Conservation (phyloP, 768 basidiomycete genomes). For the Jaapia argillacea region DNA sequence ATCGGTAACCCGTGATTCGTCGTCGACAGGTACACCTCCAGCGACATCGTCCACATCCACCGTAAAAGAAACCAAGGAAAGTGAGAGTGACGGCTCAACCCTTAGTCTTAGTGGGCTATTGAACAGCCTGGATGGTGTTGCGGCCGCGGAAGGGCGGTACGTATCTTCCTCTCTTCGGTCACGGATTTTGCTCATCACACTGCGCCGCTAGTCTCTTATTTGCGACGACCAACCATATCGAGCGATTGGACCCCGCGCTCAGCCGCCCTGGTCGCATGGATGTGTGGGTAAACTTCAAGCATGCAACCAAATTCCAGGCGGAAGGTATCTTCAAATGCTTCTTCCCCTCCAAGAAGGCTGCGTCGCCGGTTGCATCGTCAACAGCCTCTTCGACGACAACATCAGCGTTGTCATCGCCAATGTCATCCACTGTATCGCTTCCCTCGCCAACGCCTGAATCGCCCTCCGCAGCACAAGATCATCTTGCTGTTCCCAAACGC, state of each 20-base stretch:
- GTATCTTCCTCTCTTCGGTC: constrained; percentile 18
- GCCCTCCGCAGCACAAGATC: constrained; percentile 49
- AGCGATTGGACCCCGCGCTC: constrained; percentile 83
- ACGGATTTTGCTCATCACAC: constrained; percentile 4
- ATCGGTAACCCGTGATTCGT: constrained; percentile 72
- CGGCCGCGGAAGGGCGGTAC: constrained; percentile 79
- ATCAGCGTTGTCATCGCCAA: constrained; percentile 1
- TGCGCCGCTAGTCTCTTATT: constrained; percentile 51
- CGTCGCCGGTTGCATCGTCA: constrained; percentile 6
- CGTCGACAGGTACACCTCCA: constrained; percentile 67
- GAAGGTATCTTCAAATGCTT: constrained; percentile 92
- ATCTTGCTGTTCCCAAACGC: constrained; percentile 58
- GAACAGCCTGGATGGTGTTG: constrained; percentile 81
- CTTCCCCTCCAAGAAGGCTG: constrained; percentile 58
- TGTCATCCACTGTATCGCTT: constrained; percentile 8
- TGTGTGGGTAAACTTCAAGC: constrained; percentile 86
- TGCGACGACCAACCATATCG: constrained; percentile 91
- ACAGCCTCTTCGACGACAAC: constrained; percentile 2
- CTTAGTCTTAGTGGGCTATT: constrained; percentile 77
- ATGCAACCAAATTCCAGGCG: constrained; percentile 88
- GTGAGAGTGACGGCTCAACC: constrained; percentile 66
- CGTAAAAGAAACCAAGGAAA: constrained; percentile 16
- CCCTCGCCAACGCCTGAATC: constrained; percentile 3
- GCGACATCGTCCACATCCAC: constrained; percentile 27
- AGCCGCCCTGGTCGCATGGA: constrained; percentile 88